A percentile compares a stretch with the other conserved stretches of the same genome.
Conservation (phyloP, 192 early-diverging fungal species). For the Spizellomyces punctatus region DNA sequence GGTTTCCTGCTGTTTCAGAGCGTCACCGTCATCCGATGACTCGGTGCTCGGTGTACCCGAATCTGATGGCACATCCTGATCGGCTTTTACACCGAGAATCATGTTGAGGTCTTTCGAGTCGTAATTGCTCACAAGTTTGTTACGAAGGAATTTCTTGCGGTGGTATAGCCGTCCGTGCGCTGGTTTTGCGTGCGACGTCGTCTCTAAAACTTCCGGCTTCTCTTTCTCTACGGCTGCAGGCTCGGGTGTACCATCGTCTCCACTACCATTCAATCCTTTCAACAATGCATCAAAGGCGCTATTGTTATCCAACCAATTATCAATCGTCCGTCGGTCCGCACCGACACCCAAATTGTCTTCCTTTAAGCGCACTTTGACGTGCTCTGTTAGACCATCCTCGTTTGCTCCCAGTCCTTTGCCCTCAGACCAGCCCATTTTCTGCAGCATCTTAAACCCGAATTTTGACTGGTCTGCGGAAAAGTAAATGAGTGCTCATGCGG, state of each 20-base stretch:
- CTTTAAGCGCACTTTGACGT: slow-evolving; percentile 88
- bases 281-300: slow-evolving; percentile 83
- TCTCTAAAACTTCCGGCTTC: slow-evolving; percentile 11
- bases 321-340: slow-evolving; percentile 78
- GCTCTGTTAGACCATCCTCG: slow-evolving; percentile 79
- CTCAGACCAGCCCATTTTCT: slow-evolving; percentile 95
- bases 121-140: slow-evolving; percentile 52
- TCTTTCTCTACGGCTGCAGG: slow-evolving; percentile 27
- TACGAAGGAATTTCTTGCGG: slow-evolving; percentile 54
- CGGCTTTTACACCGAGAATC: slow-evolving; percentile 50
- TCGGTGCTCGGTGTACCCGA: background rate
- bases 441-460: slow-evolving; percentile 88
- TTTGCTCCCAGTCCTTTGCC: slow-evolving; percentile 91
- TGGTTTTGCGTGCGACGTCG: background rate
- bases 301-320: slow-evolving; percentile 96
- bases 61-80: background rate
- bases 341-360: slow-evolving; percentile 88
- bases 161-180: slow-evolving; percentile 33
- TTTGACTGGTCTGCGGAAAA: slow-evolving; percentile 67
- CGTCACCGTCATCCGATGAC: background rate
- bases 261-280: slow-evolving; percentile 71
- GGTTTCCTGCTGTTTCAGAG: slow-evolving; percentile 18
- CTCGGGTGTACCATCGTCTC: slow-evolving; percentile 9
- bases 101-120: slow-evolving; percentile 39
- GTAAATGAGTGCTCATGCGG: background rate